Percentiles rank a stretch among this genome's conserved stretches.
Evolutionary conservation across 805 yeast species (phyloP).

Genomic region (Metschnikowia noctiluminum): DNA sequence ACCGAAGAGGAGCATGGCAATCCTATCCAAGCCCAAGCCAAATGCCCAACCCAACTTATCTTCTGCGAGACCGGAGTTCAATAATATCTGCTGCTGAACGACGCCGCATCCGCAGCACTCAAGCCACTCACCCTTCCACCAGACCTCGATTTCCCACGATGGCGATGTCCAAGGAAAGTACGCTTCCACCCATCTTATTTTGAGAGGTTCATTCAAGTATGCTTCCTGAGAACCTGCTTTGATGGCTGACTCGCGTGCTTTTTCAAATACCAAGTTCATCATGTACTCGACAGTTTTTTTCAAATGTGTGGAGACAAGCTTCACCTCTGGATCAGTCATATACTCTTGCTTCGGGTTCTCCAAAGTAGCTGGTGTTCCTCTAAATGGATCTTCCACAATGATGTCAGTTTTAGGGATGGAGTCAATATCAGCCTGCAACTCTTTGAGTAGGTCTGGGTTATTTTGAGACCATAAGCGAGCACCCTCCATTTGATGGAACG

Average conservation of each 20-base stretch:
- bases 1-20: conserved; percentile 93
- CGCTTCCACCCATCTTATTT: conserved; percentile 91
- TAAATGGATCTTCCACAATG: conserved; percentile 69
- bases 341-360: conserved; percentile 78
- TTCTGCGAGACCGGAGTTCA: conserved; percentile 60
- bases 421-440: conserved; percentile 49
- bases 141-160: conserved; percentile 96
- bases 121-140: conserved; percentile 98
- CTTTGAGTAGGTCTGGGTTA: conserved; percentile 42
- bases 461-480: conserved; percentile 77
- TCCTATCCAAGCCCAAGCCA: conserved; percentile 91
- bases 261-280: conserved; percentile 77
- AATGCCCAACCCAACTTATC: conserved; percentile 93
- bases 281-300: conserved; percentile 82
- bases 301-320: conserved; percentile 69
- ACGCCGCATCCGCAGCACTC: conserved; percentile 97
- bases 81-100: conserved; percentile 72
- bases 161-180: conserved; percentile 99
- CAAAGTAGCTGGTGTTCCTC: conserved; percentile 44
- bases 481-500: conserved; percentile 97
- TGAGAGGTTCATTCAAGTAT: conserved; percentile 69
- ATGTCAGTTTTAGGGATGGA: conserved; percentile 65
- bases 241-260: conserved; percentile 60
- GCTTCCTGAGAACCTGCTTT: conserved; percentile 55
- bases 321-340: conserved; percentile 68